phyloP scores from a whole-genome alignment of 1,139 yeast species.

The Candida sp. region DNA sequence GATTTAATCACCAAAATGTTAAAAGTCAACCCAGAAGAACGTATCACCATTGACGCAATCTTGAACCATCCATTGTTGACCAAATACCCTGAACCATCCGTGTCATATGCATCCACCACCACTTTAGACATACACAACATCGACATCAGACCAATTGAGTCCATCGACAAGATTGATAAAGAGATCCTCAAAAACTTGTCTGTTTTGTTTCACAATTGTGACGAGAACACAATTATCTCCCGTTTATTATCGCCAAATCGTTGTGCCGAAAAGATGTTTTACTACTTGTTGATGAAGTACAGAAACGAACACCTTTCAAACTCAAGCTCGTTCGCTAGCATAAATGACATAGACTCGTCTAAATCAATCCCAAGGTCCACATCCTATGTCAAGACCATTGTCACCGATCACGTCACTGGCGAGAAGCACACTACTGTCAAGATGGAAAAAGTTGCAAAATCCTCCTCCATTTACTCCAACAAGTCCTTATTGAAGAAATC shows the following conservation, averaged over 20 bases:
- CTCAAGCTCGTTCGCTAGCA: slow-evolving; percentile 19
- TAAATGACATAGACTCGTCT: slow-evolving; percentile 19
- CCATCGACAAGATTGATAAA: slow-evolving; percentile 67
- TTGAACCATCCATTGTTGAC: slow-evolving; percentile 77
- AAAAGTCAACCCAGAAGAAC: slow-evolving; percentile 74
- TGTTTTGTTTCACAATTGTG: slow-evolving; percentile 90
- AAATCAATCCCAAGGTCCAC: slow-evolving; percentile 47
- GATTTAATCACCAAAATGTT: slow-evolving; percentile 87
- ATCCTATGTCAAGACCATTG: slow-evolving; percentile 51
- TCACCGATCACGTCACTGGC: slow-evolving; percentile 31
- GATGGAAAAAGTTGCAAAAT: slow-evolving; percentile 20
- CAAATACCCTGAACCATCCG: slow-evolving; percentile 60
- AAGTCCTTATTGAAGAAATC: slow-evolving; percentile 15
- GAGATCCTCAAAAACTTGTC: slow-evolving; percentile 87
- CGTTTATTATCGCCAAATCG: slow-evolving; percentile 62
- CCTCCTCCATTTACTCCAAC: slow-evolving; percentile 25
- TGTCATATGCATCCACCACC: slow-evolving; percentile 18
- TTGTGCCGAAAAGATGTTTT: slow-evolving; percentile 89
- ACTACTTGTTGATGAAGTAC: slow-evolving; percentile 80
- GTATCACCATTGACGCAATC: slow-evolving; percentile 79
- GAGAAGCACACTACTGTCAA: slow-evolving; percentile 26
- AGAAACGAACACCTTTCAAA: slow-evolving; percentile 67
- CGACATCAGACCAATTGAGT: slow-evolving; percentile 52
- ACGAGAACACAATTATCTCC: slow-evolving; percentile 60
- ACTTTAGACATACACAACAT: slow-evolving; percentile 28